A percentile compares a stretch with the other conserved stretches of the same genome.
Conservation (phyloP, 345 rosid species). For the Ceriops tagal region DNA sequence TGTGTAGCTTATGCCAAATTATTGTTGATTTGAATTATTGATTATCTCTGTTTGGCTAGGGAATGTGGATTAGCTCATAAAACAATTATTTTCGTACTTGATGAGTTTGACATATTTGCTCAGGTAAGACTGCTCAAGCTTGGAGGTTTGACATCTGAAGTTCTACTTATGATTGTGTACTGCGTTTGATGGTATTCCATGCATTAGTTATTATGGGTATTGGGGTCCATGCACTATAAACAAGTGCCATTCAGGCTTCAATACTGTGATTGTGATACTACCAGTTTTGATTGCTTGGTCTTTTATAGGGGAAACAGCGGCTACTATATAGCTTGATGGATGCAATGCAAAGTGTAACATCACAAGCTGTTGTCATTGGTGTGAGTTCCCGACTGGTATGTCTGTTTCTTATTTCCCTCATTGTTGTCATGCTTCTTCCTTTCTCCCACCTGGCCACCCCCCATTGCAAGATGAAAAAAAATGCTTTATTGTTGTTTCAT, state of each 20-base stretch:
- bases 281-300: conserved; percentile 3
- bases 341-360: conserved; percentile 88
- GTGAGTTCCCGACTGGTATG: conserved; percentile 78
- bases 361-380: conserved; percentile 89
- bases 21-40: conserved; percentile 9
- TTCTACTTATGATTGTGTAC: not conserved
- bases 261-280: conserved; percentile 2
- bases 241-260: not conserved
- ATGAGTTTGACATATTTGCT: conserved; percentile 90
- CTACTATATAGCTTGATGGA: conserved; percentile 82
- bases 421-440: not conserved
- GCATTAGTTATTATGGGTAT: not conserved
- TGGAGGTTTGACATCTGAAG: not conserved
- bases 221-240: not conserved
- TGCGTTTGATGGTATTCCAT: not conserved
- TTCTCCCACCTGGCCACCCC: no score
- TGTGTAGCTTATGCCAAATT: not conserved
- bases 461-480: not conserved
- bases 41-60: conserved; percentile 43
- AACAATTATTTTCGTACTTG: conserved; percentile 77
- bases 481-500: not conserved
- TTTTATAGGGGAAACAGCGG: conserved; percentile 77
- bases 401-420: not conserved
- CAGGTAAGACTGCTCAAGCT: conserved; percentile 52
- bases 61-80: conserved; percentile 96